phyloP scores from a whole-genome alignment of 2,329 filamentous ascomycete genomes.

The Cladosporium cucumerinum region DNA sequence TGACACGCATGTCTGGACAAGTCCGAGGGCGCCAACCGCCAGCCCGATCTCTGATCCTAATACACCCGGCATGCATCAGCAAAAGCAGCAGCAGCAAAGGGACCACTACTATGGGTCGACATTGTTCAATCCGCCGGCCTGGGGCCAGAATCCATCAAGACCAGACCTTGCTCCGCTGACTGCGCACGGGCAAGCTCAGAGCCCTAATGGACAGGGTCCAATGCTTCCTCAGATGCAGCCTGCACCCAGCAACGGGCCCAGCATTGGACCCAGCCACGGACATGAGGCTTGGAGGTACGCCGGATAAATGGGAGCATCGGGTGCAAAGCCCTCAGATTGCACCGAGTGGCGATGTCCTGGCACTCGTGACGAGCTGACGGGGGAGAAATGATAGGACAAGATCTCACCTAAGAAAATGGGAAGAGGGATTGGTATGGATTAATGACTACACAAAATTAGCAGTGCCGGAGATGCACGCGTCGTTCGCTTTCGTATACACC shows the following conservation, averaged over 20 bases:
- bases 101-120: neutral
- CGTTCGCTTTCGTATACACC: neutral
- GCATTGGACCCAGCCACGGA: neutral
- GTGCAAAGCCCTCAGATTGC: neutral
- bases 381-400: neutral
- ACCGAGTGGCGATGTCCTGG: neutral
- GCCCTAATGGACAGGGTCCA: slow-evolving; percentile 18
- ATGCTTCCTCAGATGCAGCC: slow-evolving; percentile 32
- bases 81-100: slow-evolving; percentile 21
- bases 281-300: slow-evolving; percentile 7
- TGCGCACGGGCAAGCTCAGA: slow-evolving; percentile 5
- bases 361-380: neutral
- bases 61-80: slow-evolving; percentile 23
- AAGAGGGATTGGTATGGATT: neutral
- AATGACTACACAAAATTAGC: neutral
- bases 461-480: neutral
- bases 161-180: slow-evolving; percentile 11
- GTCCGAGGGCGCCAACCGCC: slow-evolving; percentile 32
- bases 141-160: neutral
- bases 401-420: neutral
- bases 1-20: slow-evolving; percentile 22
- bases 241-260: neutral
- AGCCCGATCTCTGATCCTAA: slow-evolving; percentile 33
- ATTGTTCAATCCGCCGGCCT: neutral
- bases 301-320: neutral